A percentile compares a stretch with the other conserved stretches of the same genome.
Conservation (phyloP, 371 early-diverging fungal species). For the Mortierella sp. region DNA sequence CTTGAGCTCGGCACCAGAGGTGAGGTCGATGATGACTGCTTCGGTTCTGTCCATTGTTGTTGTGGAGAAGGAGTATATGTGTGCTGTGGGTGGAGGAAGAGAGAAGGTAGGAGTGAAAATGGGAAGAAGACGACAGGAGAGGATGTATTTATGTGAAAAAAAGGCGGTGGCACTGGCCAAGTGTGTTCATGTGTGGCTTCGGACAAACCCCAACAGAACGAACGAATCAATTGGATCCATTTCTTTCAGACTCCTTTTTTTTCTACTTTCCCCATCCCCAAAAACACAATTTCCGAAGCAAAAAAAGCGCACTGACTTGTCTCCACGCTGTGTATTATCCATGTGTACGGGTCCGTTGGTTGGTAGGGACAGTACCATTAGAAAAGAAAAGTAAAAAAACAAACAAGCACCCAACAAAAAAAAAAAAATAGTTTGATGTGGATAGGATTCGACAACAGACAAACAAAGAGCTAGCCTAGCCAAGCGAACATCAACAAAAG, state of each 20-base stretch:
- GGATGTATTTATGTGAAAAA: not conserved
- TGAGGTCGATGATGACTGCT: constrained; percentile 32
- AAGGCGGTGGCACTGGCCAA: constrained; percentile 4
- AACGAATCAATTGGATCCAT: not conserved
- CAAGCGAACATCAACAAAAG: too few species aligned
- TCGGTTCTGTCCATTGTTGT: constrained; percentile 32
- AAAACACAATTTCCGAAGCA: constrained; percentile 6
- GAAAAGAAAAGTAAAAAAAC: not conserved
- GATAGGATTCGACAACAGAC: too few species aligned
- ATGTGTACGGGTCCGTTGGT: not conserved
- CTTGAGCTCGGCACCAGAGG: constrained; percentile 21
- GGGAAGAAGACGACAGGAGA: not conserved
- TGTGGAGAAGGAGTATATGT: not conserved
- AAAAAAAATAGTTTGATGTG: not conserved
- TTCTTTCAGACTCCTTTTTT: not conserved
- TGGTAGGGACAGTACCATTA: not conserved
- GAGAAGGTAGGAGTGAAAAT: not conserved
- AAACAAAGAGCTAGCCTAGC: too few species aligned
- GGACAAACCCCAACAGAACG: not conserved
- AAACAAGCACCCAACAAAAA: constrained; percentile 11
- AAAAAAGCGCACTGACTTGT: not conserved
- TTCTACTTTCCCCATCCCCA: not conserved
- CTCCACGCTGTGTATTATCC: not conserved
- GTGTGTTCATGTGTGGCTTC: not conserved
- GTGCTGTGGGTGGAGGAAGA: not conserved